These are phyloP conservation scores for Paecilomyces sp. DNA, from an alignment of 2,329 filamentous ascomycete genomes.

Conservation along the genomic window DNA sequence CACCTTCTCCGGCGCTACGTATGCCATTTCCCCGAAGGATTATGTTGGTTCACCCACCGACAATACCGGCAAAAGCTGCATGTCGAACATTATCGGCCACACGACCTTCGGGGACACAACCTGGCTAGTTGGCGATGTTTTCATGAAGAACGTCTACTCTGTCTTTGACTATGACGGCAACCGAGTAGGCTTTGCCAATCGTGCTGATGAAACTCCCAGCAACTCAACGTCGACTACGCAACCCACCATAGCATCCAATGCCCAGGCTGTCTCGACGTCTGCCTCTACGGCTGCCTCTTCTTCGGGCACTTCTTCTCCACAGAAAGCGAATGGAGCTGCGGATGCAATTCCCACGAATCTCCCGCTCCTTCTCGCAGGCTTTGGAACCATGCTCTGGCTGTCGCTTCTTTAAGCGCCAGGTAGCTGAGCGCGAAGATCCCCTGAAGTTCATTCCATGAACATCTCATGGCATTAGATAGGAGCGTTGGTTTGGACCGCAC, in stretches of 20 bases:
- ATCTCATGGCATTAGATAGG: background rate
- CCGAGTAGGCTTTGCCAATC: conserved; percentile 29
- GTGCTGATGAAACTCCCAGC: conserved; percentile 2
- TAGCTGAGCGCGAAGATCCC: background rate
- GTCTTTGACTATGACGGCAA: conserved; percentile 68
- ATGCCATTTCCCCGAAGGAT: conserved; percentile 61
- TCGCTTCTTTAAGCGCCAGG: background rate
- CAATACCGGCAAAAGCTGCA: conserved; percentile 30
- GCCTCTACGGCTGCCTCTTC: background rate
- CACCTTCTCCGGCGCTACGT: conserved; percentile 60
- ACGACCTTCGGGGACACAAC: conserved; percentile 54
- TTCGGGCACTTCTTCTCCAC: background rate
- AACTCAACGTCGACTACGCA: background rate
- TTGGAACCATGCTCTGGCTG: background rate
- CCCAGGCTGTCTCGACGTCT: background rate
- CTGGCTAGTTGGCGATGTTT: conserved; percentile 81
- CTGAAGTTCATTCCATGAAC: background rate
- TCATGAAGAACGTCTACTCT: conserved; percentile 83
- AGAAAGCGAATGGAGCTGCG: background rate
- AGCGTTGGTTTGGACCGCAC: background rate
- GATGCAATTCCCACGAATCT: background rate
- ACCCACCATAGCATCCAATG: background rate
- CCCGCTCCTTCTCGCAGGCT: background rate
- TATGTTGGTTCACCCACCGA: conserved; percentile 49
- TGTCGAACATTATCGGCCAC: conserved; percentile 68